Evolutionary conservation across 768 basidiomycete genomes (phyloP), one percentile per base, ranked within the genome.

Genomic region (Pisolithus albus): DNA sequence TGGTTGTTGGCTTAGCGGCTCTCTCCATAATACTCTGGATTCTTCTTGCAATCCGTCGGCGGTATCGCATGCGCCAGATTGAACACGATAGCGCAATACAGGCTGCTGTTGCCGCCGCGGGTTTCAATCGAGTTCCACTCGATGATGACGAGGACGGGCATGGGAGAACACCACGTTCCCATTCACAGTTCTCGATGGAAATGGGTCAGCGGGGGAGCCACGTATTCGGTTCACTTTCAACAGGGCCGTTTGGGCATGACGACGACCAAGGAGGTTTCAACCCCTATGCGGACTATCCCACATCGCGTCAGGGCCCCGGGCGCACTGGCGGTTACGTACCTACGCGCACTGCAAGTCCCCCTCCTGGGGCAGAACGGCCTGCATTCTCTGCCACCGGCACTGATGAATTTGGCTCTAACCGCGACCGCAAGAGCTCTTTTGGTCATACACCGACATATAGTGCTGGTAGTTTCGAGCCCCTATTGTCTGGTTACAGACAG

Each of bases 1-100:
- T 91, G 37, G 82, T 92, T 15, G 88, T 94, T 16, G 94, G 92
- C 26, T 75, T 98, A 18, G 84, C 89, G 4, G 82, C 71, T 26
- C 83, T 79, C 19, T 81, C 76, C 45, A 89, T 81, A 50, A 60
- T 82, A 38, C 72, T 89, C 45, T 88, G 81, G 77, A 73, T 85
- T 51, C 67, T 87, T 57, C 88, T 89, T 63, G 84, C 80, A 47
- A 64, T 87, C 50, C 81, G 82, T 23, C 78, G 85, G 45, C 79
- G 83, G 54, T 77, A 83, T 43, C 75, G 82, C 30, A 80, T 75
- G 39, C 75, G 69, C 32, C 72, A 75, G 46, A 64, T 84, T n/a
- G 86, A 87, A 53, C 81, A 83, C 52, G 86, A 89, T 52, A 75
- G 79, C 1, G 81, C 79, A 0, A 78, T 84, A n/a, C 81, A 82